Conservation (phyloP, 768 basidiomycete species). For the Mycena leptocephala region DNA sequence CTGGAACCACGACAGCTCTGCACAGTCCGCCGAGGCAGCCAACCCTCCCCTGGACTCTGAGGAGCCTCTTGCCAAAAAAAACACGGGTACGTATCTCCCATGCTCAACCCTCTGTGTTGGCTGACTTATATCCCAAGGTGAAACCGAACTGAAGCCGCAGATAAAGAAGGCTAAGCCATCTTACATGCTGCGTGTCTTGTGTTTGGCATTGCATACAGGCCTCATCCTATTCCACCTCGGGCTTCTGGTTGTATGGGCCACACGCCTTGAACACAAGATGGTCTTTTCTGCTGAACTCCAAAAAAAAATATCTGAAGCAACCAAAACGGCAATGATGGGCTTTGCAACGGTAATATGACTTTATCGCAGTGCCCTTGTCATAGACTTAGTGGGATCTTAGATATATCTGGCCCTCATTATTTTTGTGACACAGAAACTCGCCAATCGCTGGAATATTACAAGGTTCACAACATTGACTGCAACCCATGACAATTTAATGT, state of each 20-base stretch:
- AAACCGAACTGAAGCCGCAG: too few relatives aligned
- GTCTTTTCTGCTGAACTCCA: not conserved
- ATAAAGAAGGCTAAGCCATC: too few relatives aligned
- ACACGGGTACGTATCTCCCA: too few relatives aligned
- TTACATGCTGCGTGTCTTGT: not conserved
- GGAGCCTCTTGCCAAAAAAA: too few relatives aligned
- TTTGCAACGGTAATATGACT: not conserved
- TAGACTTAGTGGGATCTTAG: not conserved
- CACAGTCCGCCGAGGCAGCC: too few relatives aligned
- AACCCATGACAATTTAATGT: not conserved
- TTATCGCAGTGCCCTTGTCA: not conserved
- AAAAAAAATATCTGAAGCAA: not conserved
- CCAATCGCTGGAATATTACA: not conserved
- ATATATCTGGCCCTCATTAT: not conserved
- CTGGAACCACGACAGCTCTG: too few relatives aligned
- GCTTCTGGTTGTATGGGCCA: not conserved
- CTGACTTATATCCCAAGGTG: too few relatives aligned
- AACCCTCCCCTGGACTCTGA: too few relatives aligned
- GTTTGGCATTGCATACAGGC: not conserved
- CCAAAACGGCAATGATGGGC: not conserved
- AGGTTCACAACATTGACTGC: not conserved
- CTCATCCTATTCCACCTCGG: not conserved
- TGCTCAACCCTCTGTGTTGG: too few relatives aligned
- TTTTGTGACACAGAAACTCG: not conserved
- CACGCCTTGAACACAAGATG: not conserved